phyloP scores from a whole-genome alignment of 2,329 filamentous ascomycete genomes.

The Alternaria dauci region DNA sequence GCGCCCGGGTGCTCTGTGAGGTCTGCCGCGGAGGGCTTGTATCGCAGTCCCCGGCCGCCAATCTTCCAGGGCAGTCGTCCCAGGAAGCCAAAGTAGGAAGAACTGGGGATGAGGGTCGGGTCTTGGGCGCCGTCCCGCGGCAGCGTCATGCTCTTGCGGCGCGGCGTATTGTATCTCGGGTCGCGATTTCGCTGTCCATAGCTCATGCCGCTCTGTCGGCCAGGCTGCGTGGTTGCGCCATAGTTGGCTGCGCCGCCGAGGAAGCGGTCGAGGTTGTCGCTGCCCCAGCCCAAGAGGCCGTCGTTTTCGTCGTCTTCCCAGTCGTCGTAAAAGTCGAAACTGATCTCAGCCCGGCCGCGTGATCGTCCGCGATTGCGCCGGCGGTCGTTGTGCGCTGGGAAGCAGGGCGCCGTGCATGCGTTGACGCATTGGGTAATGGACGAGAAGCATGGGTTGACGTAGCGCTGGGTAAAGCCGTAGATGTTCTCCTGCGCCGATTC shows the following conservation, averaged over 20 bases:
- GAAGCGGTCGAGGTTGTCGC: conserved; percentile 85
- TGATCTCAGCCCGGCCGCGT: conserved; percentile 75
- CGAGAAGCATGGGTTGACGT: conserved; percentile 80
- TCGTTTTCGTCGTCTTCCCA: conserved; percentile 78
- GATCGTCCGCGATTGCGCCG: conserved; percentile 70
- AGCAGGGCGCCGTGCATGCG: conserved; percentile 73
- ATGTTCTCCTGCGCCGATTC: conserved; percentile 91
- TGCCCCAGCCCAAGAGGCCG: conserved; percentile 76
- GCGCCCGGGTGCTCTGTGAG: conserved; percentile 83
- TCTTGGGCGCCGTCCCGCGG: conserved; percentile 66
- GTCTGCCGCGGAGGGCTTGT: conserved; percentile 90
- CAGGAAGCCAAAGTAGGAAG: conserved; percentile 84
- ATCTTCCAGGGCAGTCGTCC: conserved; percentile 85
- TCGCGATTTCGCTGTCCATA: conserved; percentile 74
- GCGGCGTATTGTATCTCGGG: conserved; percentile 37
- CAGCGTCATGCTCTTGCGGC: conserved; percentile 64
- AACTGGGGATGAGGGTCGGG: conserved; percentile 88
- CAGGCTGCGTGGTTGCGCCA: conserved; percentile 65
- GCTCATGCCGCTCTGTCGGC: conserved; percentile 82
- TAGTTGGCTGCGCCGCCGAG: conserved; percentile 72
- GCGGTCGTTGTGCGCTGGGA: conserved; percentile 78
- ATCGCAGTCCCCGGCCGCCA: conserved; percentile 78
- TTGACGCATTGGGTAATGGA: conserved; percentile 72
- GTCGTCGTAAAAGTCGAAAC: conserved; percentile 97
- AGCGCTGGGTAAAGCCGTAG: conserved; percentile 86